These are phyloP conservation scores for Phytopythium sindhum DNA, from an alignment of 352 stramenopile genomes.

Conservation along the genomic window DNA sequence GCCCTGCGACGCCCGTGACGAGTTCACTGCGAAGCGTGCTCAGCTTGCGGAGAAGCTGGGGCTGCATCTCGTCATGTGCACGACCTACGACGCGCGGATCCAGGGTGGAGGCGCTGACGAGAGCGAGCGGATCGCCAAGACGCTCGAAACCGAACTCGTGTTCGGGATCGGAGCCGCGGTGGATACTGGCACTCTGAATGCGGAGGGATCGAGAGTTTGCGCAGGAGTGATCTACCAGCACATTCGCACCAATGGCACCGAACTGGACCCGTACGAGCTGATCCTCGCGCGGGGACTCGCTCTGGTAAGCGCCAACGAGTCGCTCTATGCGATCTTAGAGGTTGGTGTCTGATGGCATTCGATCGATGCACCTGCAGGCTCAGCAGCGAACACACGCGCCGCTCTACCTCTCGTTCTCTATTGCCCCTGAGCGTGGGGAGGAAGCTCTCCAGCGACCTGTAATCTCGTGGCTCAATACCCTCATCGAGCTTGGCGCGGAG, in stretches of 20 bases:
- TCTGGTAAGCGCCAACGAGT: conserved; percentile 14
- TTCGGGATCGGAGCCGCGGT: conserved; percentile 41
- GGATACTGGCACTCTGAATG: neutral
- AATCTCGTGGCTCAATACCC: conserved; percentile 28
- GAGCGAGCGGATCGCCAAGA: conserved; percentile 48
- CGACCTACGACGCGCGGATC: conserved; percentile 45
- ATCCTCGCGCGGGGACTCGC: conserved; percentile 35
- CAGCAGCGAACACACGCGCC: conserved; percentile 50
- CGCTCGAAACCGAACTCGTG: conserved; percentile 60
- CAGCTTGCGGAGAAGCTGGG: conserved; percentile 33
- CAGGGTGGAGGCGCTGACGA: conserved; percentile 20
- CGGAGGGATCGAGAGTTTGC: conserved; percentile 13
- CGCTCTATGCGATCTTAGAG: neutral
- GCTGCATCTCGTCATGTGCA: conserved; percentile 47
- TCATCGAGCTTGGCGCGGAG: conserved; percentile 34
- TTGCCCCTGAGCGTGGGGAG: neutral
- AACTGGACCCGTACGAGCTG: conserved; percentile 19
- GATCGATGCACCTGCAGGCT: conserved; percentile 19
- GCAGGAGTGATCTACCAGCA: conserved; percentile 70
- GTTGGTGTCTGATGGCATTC: neutral
- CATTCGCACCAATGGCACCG: conserved; percentile 22
- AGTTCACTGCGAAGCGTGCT: conserved; percentile 25
- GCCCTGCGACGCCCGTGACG: conserved; percentile 43
- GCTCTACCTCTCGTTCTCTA: conserved; percentile 68
- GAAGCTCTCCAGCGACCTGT: conserved; percentile 15